Conservation (phyloP, 2,329 filamentous ascomycete species). For the Alternaria triticina region DNA sequence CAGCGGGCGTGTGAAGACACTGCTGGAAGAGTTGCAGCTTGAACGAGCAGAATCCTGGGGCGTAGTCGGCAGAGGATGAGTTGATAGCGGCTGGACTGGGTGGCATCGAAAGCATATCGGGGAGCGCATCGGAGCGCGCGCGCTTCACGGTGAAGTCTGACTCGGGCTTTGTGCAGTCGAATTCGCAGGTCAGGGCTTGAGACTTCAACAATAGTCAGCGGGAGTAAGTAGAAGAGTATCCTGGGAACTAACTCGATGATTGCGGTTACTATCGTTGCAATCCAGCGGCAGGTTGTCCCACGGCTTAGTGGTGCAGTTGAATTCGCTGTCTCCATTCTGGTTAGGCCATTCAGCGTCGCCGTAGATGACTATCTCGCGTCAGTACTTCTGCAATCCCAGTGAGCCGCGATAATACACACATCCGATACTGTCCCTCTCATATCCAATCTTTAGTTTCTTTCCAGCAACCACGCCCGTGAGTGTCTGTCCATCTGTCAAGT, state of each 20-base stretch:
- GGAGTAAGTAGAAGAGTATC: background rate
- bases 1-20: slow-evolving; percentile 4
- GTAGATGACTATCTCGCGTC: background rate
- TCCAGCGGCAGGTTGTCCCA: background rate
- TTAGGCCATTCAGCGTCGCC: background rate
- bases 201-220: background rate
- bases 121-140: background rate
- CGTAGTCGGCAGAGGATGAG: background rate
- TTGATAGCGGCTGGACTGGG: background rate
- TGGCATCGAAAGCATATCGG: background rate
- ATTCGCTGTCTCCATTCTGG: background rate
- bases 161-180: background rate
- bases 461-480: background rate
- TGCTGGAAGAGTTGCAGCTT: slow-evolving; percentile 6
- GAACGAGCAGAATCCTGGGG: slow-evolving; percentile 1
- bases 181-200: background rate
- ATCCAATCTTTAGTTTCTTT: background rate
- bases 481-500: background rate
- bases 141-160: background rate
- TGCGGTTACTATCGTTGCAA: background rate
- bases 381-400: background rate
- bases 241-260: background rate
- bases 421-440: background rate
- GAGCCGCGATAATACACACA: background rate
- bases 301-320: background rate